These are phyloP conservation scores for Russula virescens DNA, from an alignment of 768 basidiomycete genomes.

Conservation along the genomic window DNA sequence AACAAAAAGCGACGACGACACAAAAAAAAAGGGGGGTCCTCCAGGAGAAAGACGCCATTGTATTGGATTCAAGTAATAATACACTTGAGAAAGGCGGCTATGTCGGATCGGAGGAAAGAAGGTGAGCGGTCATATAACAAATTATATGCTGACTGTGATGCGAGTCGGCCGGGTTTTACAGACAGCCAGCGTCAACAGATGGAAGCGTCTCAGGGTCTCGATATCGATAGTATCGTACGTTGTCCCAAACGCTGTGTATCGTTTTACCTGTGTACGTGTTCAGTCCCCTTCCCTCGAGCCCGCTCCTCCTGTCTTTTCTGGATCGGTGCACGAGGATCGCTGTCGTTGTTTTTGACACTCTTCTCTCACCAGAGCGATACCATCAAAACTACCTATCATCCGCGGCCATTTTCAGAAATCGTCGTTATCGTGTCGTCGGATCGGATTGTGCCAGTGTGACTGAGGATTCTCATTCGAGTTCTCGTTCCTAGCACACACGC, in stretches of 20 bases:
- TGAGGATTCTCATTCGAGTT: not conserved
- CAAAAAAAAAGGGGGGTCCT: too few species aligned
- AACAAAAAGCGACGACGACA: too few species aligned
- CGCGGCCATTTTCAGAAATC: not conserved
- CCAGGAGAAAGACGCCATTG: too few species aligned
- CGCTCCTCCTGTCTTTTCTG: not conserved
- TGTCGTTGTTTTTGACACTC: too few species aligned
- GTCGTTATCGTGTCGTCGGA: not conserved
- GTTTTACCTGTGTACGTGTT: slow-evolving; percentile 11
- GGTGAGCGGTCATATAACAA: too few species aligned
- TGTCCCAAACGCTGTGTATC: not conserved
- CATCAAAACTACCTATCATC: not conserved
- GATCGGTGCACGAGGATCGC: slow-evolving; percentile 5
- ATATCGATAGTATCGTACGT: too few species aligned
- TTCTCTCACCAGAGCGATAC: not conserved
- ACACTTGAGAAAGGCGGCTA: too few species aligned
- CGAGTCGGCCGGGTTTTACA: not conserved
- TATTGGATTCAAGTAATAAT: too few species aligned
- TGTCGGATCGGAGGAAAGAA: too few species aligned
- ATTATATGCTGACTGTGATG: too few species aligned
- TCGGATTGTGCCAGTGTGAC: not conserved
- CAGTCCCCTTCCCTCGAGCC: not conserved
- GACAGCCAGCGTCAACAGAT: not conserved
- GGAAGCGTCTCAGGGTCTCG: not conserved
- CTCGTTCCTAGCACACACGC: not conserved